Conservation (phyloP, 1,284 basidiomycete species). For the Trametes pubescens region DNA sequence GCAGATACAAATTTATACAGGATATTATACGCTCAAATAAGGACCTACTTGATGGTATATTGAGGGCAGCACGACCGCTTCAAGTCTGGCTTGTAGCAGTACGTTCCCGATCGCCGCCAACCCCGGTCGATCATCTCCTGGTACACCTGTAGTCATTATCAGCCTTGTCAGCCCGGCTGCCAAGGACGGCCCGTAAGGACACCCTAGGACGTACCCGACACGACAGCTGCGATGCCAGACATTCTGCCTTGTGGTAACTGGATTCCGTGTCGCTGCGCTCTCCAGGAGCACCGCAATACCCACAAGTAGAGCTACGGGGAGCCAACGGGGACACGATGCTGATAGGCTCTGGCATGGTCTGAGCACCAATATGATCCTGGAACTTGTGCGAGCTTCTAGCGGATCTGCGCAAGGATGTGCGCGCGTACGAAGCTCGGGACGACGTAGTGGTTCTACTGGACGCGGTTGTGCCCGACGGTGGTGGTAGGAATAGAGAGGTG, state of each 20-base stretch:
- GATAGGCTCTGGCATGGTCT: constrained; percentile 15
- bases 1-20: not conserved
- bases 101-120: constrained; percentile 88
- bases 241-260: constrained; percentile 47
- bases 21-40: not conserved
- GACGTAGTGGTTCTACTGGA: no score
- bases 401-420: no score
- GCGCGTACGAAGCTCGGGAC: no score
- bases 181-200: not conserved
- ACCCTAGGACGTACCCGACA: constrained; percentile 53
- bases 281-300: constrained; percentile 52
- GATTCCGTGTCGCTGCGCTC: constrained; percentile 44
- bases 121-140: constrained; percentile 88
- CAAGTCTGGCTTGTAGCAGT: constrained; percentile 88
- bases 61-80: constrained; percentile 88
- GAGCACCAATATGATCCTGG: no score
- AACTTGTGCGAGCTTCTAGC: no score
- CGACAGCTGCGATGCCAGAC: constrained; percentile 50
- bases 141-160: constrained; percentile 61
- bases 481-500: no score
- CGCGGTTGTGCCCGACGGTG: no score
- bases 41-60: constrained; percentile 83
- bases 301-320: constrained; percentile 45
- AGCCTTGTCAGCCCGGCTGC: no score
- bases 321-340: constrained; percentile 36